Base-by-base conservation (phyloP, 2,329 filamentous ascomycete species). In the Fusarium anguioides region DNA sequence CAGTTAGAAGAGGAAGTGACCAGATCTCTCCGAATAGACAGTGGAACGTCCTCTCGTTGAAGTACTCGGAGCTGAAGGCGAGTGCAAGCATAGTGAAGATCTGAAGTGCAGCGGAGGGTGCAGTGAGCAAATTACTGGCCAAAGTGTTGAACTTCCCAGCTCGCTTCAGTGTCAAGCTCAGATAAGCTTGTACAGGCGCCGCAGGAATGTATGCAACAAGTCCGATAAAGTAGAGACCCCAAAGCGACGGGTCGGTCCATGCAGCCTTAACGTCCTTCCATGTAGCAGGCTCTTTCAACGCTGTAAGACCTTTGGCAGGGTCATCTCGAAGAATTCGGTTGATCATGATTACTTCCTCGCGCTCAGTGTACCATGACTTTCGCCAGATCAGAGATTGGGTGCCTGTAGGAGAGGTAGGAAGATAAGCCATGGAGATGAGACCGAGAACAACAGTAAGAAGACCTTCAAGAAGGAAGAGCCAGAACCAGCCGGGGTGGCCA, bases 291-390 rank as follows among this genome's bases (percentile, higher is more conserved):
- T 85, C 80, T 56, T 81, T 77, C 51, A 84, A 72, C 15, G 77
- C 76, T 0, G 82, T 85, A 14, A 84, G 76, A 15, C 81, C 84
- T 74, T 86, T 86, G 33, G 83, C 83, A 0, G 84, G 83, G 66
- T 86, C 84, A 45, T 86, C 84, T 31, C 84, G 81, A 14, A 86
- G 76, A 12, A 86, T 80, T 8, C 83, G 80, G 72, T 91, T 92
- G 18, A 90, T 84, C 84, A 92, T 87, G 71, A 92, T 91, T 56
- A 87, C 84, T 70, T 92, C 89, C 72, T 92, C 87, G 3, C 81
- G 81, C 72, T 91, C 89, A 4, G 80, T 86, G 75, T 90, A 91
- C 89, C 89, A 90, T 7, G 89, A 73, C 39, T 87, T 87, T 4
- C 87, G 85, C 42, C 86, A 87, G 63, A 92, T 83, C 41, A 82